Percentiles rank a stretch among this genome's conserved stretches.
These are phyloP conservation scores for Botrytis cinerea DNA, from an alignment of 2,329 filamentous ascomycete genomes.

Conservation along the genomic window DNA sequence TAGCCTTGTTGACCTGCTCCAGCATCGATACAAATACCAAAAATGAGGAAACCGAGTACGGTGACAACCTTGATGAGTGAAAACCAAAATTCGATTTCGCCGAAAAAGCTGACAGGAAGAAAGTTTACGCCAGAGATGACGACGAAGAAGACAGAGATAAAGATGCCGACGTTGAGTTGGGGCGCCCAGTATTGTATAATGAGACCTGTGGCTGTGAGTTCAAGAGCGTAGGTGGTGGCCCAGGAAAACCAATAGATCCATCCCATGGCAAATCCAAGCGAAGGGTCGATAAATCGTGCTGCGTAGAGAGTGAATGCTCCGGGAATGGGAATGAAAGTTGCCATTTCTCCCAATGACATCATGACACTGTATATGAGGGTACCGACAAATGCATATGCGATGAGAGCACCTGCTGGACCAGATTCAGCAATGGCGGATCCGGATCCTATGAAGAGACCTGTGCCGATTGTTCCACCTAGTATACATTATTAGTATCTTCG, in stretches of 20 bases:
- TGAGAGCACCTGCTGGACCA: constrained; percentile 65
- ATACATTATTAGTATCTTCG: constrained; percentile 6
- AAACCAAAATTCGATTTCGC: constrained; percentile 79
- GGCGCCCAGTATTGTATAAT: constrained; percentile 76
- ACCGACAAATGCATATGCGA: constrained; percentile 71
- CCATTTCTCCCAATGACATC: constrained; percentile 70
- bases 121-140: constrained; percentile 70
- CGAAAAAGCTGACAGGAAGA: constrained; percentile 70
- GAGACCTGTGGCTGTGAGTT: constrained; percentile 70
- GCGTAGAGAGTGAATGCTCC: constrained; percentile 78
- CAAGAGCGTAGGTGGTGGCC: constrained; percentile 71
- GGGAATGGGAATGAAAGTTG: constrained; percentile 73
- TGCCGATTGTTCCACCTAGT: constrained; percentile 66
- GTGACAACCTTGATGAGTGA: constrained; percentile 76
- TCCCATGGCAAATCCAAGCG: constrained; percentile 74
- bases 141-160: constrained; percentile 73
- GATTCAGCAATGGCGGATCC: constrained; percentile 62
- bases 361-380: constrained; percentile 76
- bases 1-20: constrained; percentile 62
- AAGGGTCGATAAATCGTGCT: constrained; percentile 71
- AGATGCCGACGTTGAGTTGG: constrained; percentile 65
- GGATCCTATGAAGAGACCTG: constrained; percentile 70
- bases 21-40: constrained; percentile 73
- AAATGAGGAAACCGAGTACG: constrained; percentile 74
- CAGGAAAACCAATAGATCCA: constrained; percentile 85